Percentiles rank a stretch among this genome's conserved stretches.
These are phyloP conservation scores for Phanerochaete carnosa DNA, from an alignment of 768 basidiomycete genomes.

Conservation along the genomic window DNA sequence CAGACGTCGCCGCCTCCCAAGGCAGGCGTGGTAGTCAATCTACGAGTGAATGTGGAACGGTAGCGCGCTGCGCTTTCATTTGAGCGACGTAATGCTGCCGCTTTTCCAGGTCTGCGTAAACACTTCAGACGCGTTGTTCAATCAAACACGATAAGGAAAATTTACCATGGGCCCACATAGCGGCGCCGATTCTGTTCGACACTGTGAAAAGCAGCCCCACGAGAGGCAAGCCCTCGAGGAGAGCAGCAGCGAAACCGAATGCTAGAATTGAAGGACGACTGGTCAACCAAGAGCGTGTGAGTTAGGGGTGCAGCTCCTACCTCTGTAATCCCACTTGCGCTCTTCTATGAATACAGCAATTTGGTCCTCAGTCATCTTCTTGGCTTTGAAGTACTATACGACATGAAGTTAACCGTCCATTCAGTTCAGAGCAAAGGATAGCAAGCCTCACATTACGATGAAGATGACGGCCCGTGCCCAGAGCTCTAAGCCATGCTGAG, in stretches of 20 bases:
- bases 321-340: constrained; percentile 83
- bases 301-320: constrained; percentile 37
- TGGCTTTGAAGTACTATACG: constrained; percentile 74
- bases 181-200: constrained; percentile 87
- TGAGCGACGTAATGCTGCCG: constrained; percentile 45
- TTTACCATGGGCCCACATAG: constrained; percentile 89
- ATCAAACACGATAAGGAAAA: neutral
- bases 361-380: constrained; percentile 74
- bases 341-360: constrained; percentile 81
- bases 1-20: too few relatives aligned
- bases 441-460: constrained; percentile 56
- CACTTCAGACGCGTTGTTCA: neutral
- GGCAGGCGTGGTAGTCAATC: too few relatives aligned
- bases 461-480: constrained; percentile 63
- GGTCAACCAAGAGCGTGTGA: neutral
- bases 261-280: constrained; percentile 34
- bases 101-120: constrained; percentile 57
- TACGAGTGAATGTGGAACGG: too few relatives aligned
- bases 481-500: constrained; percentile 61
- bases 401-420: constrained; percentile 4
- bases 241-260: constrained; percentile 82
- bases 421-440: neutral
- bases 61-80: constrained; percentile 15
- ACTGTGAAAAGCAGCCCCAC: constrained; percentile 79
- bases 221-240: constrained; percentile 80